These are phyloP conservation scores for Uromyces viciae-fabae DNA, from an alignment of 1,284 basidiomycete genomes.

Conservation along the genomic window DNA sequence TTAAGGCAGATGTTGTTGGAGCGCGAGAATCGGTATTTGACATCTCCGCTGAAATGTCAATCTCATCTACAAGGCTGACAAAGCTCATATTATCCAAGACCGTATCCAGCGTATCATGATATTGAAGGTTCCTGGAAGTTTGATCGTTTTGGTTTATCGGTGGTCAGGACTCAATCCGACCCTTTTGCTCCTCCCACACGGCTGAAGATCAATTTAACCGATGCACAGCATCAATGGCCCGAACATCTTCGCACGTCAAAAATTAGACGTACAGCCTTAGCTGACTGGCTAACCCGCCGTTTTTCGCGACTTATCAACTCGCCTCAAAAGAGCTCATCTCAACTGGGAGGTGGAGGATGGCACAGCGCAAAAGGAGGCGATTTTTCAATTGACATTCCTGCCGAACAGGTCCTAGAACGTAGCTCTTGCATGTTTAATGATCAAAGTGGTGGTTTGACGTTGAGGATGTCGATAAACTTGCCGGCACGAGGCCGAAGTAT, in stretches of 20 bases:
- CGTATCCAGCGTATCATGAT: slow-evolving; percentile 41
- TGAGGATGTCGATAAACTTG: slow-evolving; percentile 24
- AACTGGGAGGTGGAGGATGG: slow-evolving; percentile 29
- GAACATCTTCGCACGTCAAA: slow-evolving; percentile 15
- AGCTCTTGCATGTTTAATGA: slow-evolving; percentile 29
- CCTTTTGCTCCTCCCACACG: slow-evolving; percentile 41
- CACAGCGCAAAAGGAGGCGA: slow-evolving; percentile 33
- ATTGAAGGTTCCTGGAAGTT: slow-evolving; percentile 37
- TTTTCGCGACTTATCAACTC: slow-evolving; percentile 2
- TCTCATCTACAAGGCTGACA: too few species aligned
- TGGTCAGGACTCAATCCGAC: slow-evolving; percentile 29
- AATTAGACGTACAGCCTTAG: slow-evolving; percentile 29
- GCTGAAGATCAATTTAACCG: slow-evolving; percentile 1
- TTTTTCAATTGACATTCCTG: slow-evolving; percentile 36
- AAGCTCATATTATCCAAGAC: neutral
- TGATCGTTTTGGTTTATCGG: neutral
- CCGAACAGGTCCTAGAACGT: slow-evolving; percentile 26
- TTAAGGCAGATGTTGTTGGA: slow-evolving; percentile 33
- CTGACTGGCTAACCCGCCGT: slow-evolving; percentile 36
- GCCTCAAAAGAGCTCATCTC: neutral
- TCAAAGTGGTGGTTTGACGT: slow-evolving; percentile 13
- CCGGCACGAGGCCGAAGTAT: slow-evolving; percentile 35
- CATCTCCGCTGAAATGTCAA: neutral
- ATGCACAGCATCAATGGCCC: slow-evolving; percentile 34
- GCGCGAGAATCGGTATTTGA: slow-evolving; percentile 37